phyloP scores from a whole-genome alignment of 495 filamentous ascomycete genomes.

The Hypoxylon crocopeplum region DNA sequence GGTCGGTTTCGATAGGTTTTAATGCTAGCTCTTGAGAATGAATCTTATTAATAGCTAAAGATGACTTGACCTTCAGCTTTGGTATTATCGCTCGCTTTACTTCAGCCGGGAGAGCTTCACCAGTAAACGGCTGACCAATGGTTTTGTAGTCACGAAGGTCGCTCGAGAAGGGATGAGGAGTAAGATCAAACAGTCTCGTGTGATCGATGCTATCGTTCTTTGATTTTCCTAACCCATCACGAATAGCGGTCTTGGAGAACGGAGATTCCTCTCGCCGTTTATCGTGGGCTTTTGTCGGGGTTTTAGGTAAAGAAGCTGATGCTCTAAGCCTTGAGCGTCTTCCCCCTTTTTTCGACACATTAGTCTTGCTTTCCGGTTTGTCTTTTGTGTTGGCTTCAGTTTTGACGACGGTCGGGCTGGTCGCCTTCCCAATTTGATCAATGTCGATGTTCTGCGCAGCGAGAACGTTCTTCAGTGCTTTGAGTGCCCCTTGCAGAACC shows the following conservation, averaged over 20 bases:
- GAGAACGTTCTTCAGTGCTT: constrained; percentile 37
- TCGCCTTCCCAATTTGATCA: constrained; percentile 22
- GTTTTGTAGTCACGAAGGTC: not conserved
- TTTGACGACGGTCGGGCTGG: not conserved
- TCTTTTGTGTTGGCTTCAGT: not conserved
- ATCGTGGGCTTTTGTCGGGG: too few species aligned
- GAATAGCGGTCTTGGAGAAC: too few species aligned
- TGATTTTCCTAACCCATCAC: too few species aligned
- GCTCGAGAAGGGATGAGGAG: too few species aligned
- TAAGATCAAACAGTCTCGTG: too few species aligned
- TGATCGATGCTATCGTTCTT: too few species aligned
- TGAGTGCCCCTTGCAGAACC: constrained; percentile 31
- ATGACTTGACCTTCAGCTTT: not conserved
- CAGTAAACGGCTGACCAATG: constrained; percentile 4
- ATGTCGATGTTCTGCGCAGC: constrained; percentile 33
- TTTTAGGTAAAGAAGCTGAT: too few species aligned
- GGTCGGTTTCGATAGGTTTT: constrained; percentile 57
- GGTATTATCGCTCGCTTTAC: not conserved
- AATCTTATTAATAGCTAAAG: constrained; percentile 31
- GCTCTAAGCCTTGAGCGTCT: not conserved
- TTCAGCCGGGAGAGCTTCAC: not conserved
- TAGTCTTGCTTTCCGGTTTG: constrained; percentile 15
- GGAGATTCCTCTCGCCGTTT: too few species aligned
- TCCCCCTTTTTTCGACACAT: not conserved
- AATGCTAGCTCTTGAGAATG: constrained; percentile 39